These are phyloP conservation scores for Leucaena leucocephala DNA, from an alignment of 306 rosid genomes.

Conservation along the genomic window DNA sequence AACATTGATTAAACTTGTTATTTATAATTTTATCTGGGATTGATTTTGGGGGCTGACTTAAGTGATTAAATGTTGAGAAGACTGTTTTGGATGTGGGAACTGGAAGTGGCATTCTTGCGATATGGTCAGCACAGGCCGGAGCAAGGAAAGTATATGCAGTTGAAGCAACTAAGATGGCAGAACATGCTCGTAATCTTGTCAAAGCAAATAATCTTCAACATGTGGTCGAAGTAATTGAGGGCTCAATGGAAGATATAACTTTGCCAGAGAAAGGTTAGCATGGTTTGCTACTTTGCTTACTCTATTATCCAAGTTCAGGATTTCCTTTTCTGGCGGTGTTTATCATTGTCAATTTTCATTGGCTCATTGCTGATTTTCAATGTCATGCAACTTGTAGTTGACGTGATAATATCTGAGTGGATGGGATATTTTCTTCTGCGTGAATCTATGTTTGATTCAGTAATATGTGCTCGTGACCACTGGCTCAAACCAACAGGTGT, in stretches of 20 bases:
- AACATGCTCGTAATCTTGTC: conserved; percentile 80
- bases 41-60: conserved; percentile 31
- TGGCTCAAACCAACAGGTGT: conserved; percentile 98
- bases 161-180: conserved; percentile 97
- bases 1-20: neutral
- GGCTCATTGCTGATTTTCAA: conserved; percentile 18
- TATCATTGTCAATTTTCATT: conserved; percentile 17
- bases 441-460: conserved; percentile 99
- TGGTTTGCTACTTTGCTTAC: conserved; percentile 20
- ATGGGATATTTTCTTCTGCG: conserved; percentile 99
- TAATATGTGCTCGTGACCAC: conserved; percentile 94
- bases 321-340: conserved; percentile 7
- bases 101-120: conserved; percentile 98
- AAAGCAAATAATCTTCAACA: conserved; percentile 72
- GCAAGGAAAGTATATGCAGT: conserved; percentile 98
- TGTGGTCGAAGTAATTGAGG: conserved; percentile 87
- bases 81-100: conserved; percentile 97
- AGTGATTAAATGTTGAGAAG: conserved; percentile 50
- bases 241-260: conserved; percentile 81
- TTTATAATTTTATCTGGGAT: conserved; percentile 23
- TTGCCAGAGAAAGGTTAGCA: conserved; percentile 92
- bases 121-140: conserved; percentile 98
- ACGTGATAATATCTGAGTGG: conserved; percentile 98
- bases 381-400: conserved; percentile 61
- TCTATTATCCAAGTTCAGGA: neutral